Evolutionary conservation across 2,329 filamentous ascomycete genomes (phyloP), one percentile per base, ranked within the genome.

Genomic region (Neocatenulostroma microsporum): DNA sequence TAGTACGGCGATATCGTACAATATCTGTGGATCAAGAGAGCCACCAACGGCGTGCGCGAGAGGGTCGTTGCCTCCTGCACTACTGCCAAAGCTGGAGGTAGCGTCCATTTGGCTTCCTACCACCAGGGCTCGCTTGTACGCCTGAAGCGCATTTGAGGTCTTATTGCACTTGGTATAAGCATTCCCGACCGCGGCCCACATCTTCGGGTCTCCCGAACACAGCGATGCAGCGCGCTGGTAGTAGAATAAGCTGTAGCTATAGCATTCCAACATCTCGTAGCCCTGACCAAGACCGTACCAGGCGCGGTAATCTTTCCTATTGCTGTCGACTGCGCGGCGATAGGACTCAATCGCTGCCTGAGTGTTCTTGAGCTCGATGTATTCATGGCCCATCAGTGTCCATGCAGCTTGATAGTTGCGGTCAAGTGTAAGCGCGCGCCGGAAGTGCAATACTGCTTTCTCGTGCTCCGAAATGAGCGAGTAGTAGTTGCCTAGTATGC

Each of bases 301-400:
- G 3, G 91, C 91, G 39, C 91, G 82, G 60, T 96, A 96, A 60
- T 98, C 91, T 51, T 91, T 85, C 21, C 89, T 78, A 55, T 98
- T 96, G 49, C 91, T 85, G 53, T 98, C 91, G 1, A 98, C 89
- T 1, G 91, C 91, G 27, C 91, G 81, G 2, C 91, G 79, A 56
- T 98, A 98, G 1, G 86, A 94, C 60, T 98, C 91, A 44, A 98
- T 96, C 7, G 91, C 91, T 0, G 91, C 89, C 53, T 98, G 91
- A 0, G 89, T 96, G 58, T 98, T 98, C 57, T 96, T 98, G 63
- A 98, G 79, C 62, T 98, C 91, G 36, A 96, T 87, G 51, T 95
- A 98, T 60, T 98, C 91, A 61, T 98, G 91, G 1, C 91, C 91
- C 89, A 98, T 96, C 1, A 98, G 70, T 0, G 91, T 98, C 91